These are phyloP conservation scores for Alternaria arborescens DNA, from an alignment of 2,329 filamentous ascomycete species.

Conservation along the genomic window DNA sequence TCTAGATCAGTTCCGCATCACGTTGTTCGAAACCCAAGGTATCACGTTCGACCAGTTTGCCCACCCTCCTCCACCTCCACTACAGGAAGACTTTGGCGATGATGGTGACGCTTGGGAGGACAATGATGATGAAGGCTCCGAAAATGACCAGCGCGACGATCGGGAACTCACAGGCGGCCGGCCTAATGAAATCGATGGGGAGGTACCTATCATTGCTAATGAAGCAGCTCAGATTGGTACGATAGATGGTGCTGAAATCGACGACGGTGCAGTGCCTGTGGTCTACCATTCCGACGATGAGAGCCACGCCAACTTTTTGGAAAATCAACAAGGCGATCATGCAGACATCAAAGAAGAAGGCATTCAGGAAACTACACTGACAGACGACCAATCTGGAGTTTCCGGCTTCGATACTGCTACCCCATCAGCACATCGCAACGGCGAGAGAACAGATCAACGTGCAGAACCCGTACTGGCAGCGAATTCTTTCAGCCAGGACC, in stretches of 20 bases:
- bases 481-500: background rate
- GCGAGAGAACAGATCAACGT: background rate
- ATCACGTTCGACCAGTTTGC: constrained; percentile 16
- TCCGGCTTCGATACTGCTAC: background rate
- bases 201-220: no score
- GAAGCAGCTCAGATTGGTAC: background rate
- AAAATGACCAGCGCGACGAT: background rate
- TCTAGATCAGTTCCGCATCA: constrained; percentile 27
- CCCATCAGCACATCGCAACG: background rate
- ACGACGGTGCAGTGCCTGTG: background rate
- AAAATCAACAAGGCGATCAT: background rate
- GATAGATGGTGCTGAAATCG: background rate
- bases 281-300: background rate
- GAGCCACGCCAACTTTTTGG: background rate
- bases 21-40: constrained; percentile 27
- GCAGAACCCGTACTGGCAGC: no score
- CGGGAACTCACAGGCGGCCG: background rate
- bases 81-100: background rate
- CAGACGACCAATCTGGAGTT: background rate
- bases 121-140: background rate
- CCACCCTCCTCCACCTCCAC: constrained; percentile 1
- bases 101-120: background rate
- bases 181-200: background rate
- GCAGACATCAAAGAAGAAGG: background rate
- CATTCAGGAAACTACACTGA: background rate